Conservation (phyloP, 192 early-diverging fungal species). For the Podila epicladia region DNA sequence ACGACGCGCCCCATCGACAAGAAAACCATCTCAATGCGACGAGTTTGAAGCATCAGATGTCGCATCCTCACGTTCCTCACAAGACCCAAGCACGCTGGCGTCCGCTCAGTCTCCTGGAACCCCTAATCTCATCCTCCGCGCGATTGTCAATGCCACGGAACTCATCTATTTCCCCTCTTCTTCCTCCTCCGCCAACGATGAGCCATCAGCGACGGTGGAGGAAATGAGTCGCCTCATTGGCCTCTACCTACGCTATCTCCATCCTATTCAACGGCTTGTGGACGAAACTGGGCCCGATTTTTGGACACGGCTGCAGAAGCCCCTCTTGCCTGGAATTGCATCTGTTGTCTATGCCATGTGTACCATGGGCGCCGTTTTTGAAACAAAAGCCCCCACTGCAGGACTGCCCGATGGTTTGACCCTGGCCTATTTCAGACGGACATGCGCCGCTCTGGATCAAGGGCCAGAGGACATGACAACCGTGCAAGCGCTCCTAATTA, state of each 20-base stretch:
- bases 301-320: slow-evolving; percentile 29
- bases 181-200: background rate
- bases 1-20: background rate
- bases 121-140: slow-evolving; percentile 22
- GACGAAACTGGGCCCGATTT: slow-evolving; percentile 21
- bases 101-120: slow-evolving; percentile 1
- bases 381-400: background rate
- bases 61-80: background rate
- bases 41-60: background rate
- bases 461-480: slow-evolving; percentile 26
- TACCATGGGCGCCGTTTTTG: slow-evolving; percentile 23
- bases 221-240: slow-evolving; percentile 19
- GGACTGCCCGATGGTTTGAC: slow-evolving; percentile 15
- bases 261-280: slow-evolving; percentile 27
- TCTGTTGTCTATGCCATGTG: slow-evolving; percentile 47
- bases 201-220: background rate
- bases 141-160: slow-evolving; percentile 14
- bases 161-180: background rate
- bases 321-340: slow-evolving; percentile 19
- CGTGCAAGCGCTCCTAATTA: slow-evolving; percentile 24
- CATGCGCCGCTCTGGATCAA: background rate
- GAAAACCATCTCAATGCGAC: background rate
- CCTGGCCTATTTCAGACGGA: slow-evolving; percentile 6
- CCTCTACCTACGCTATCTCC: slow-evolving; percentile 29
- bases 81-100: background rate